A percentile compares a stretch with the other conserved stretches of the same genome.
These are phyloP conservation scores for Drechslera avenae DNA, from an alignment of 2,329 filamentous ascomycete genomes.

Conservation along the genomic window DNA sequence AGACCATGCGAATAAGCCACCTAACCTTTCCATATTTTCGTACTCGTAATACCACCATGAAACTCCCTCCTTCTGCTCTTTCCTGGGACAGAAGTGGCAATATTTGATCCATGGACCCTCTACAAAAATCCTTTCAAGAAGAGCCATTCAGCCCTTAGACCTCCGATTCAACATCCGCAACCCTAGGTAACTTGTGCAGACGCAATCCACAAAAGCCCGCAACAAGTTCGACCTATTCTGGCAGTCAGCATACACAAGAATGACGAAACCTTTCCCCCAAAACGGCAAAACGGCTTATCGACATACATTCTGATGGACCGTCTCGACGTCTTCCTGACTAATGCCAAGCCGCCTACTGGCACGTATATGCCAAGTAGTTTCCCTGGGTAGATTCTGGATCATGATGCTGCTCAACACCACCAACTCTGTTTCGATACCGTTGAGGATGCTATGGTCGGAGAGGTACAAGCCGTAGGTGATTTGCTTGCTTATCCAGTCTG, in stretches of 20 bases:
- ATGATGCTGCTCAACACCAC: slow-evolving; percentile 62
- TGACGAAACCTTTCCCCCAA: too few species aligned
- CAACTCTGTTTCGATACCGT: slow-evolving; percentile 61
- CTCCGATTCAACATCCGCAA: slow-evolving; percentile 43
- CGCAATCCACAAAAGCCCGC: slow-evolving; percentile 35
- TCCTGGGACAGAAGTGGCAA: too few species aligned
- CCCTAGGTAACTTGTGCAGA: slow-evolving; percentile 37
- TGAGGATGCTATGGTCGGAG: slow-evolving; percentile 60
- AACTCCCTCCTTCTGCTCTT: too few species aligned
- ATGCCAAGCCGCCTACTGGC: slow-evolving; percentile 58
- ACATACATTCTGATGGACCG: slow-evolving; percentile 49
- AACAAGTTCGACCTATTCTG: slow-evolving; percentile 37
- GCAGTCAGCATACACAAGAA: slow-evolving; percentile 11
- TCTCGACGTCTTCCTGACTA: slow-evolving; percentile 52
- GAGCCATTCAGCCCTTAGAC: slow-evolving; percentile 30
- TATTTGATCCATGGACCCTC: too few species aligned
- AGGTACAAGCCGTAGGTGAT: slow-evolving; percentile 66
- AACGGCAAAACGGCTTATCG: too few species aligned
- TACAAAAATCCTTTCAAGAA: too few species aligned
- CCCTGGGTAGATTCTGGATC: slow-evolving; percentile 60
- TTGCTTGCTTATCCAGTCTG: slow-evolving; percentile 58
- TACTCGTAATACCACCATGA: too few species aligned
- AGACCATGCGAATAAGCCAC: too few species aligned
- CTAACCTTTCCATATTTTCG: too few species aligned
- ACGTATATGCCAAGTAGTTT: slow-evolving; percentile 63